Base-by-base conservation (phyloP, 2,329 filamentous ascomycete species). In the Fusarium transvaalense region DNA sequence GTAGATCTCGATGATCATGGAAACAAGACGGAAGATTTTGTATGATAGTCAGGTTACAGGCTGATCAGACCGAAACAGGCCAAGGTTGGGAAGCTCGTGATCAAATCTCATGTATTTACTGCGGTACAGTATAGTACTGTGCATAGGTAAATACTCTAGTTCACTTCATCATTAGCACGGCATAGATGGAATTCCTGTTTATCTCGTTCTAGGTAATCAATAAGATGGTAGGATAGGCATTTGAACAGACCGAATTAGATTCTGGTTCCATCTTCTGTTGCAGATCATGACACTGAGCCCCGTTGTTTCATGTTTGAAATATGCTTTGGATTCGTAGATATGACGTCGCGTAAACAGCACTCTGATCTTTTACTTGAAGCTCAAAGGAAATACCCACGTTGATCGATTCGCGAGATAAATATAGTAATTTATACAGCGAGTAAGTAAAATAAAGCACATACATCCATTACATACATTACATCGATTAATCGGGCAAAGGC, bases 1-100 rank as follows among this genome's bases (percentile, higher is more conserved):
- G 38, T 35, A 63, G 61, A 69, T 69, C 66, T 69, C 66, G 66
- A 69, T 69, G 66, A 56, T 59, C 29, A 47, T 63, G 61, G 61
- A 34, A 46, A 66, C 63, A 66, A 66, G 52, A 62, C 61, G 61
- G 65, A 14, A 17, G 39, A 21, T 31, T 25, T 37, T 56, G 43
- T 63, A 48, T 51, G 42, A 64, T 55, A 57, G 47, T 45, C 35
- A 64, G 48, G 42, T 52, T 32, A 55, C 46, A 47, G 21, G 42
- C 25, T 55, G 54, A 61, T 48, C 60, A 34, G 35, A 41, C 45
- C 56, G 25, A 46, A 32, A 43, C 48, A 27, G 46, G 25, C 5
- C 27, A 21, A 54, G 37, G 29, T n/a, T 31, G 14, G 55, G 25
- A 52, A 31, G 51, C 59, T 29, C 43, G 34, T 64, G 61, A 50